Percentiles rank a stretch among this genome's conserved stretches.
phyloP scores from a whole-genome alignment of 805 yeast genomes.

The Candida andamanensis region DNA sequence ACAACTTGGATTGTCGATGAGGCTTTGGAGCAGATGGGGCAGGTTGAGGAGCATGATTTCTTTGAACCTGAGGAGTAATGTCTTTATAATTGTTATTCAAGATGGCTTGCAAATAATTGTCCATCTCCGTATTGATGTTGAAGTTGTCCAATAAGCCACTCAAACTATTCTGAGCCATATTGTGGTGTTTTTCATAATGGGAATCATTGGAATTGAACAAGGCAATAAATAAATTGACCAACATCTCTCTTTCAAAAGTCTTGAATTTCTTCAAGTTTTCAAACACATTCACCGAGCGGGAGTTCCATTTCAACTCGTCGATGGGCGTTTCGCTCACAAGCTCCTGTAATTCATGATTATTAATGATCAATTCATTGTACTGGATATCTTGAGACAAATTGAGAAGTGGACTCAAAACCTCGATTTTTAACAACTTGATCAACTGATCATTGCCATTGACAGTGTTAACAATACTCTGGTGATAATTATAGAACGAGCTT shows the following conservation, averaged over 20 bases:
- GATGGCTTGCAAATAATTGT: slow-evolving; percentile 29
- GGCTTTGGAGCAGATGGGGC: slow-evolving; percentile 4
- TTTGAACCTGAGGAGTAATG: neutral
- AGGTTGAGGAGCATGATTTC: neutral
- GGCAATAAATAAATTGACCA: slow-evolving; percentile 61
- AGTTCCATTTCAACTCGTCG: slow-evolving; percentile 63
- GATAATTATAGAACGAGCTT: slow-evolving; percentile 9
- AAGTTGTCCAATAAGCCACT: slow-evolving; percentile 53
- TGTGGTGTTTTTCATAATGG: slow-evolving; percentile 18
- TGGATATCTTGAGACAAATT: slow-evolving; percentile 49
- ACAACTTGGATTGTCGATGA: slow-evolving; percentile 3
- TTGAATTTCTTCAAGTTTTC: slow-evolving; percentile 73
- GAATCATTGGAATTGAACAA: slow-evolving; percentile 42
- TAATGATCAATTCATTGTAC: slow-evolving; percentile 52
- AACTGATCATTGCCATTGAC: slow-evolving; percentile 45
- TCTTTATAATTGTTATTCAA: slow-evolving; percentile 18
- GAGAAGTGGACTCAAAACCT: slow-evolving; percentile 51
- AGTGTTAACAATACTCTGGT: slow-evolving; percentile 41
- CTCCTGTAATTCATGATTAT: slow-evolving; percentile 40
- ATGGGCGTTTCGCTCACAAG: slow-evolving; percentile 15
- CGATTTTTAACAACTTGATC: slow-evolving; percentile 43
- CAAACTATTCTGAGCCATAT: slow-evolving; percentile 55
- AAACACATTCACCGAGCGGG: slow-evolving; percentile 71
- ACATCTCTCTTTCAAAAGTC: slow-evolving; percentile 46
- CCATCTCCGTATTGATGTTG: slow-evolving; percentile 35